These are phyloP conservation scores for Aspergillus ochraceus DNA, from an alignment of 2,329 filamentous ascomycete species.

Conservation along the genomic window DNA sequence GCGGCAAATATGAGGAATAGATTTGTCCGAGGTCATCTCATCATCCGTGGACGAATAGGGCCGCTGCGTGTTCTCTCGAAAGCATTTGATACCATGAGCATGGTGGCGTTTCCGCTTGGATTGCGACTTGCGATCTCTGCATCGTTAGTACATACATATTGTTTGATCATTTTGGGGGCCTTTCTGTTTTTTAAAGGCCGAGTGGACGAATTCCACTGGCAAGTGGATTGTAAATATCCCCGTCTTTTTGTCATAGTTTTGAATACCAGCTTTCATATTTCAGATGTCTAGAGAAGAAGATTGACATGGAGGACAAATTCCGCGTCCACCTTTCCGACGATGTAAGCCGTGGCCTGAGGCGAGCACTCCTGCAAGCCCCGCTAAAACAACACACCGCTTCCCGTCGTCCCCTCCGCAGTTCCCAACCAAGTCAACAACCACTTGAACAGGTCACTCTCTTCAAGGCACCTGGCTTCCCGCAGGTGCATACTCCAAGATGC, in stretches of 20 bases:
- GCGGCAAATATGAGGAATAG: constrained; percentile 66
- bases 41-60: background rate
- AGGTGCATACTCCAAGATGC: constrained; percentile 36
- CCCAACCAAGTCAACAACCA: constrained; percentile 15
- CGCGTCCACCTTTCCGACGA: background rate
- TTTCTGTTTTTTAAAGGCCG: constrained; percentile 7
- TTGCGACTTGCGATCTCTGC: constrained; percentile 19
- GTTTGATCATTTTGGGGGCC: constrained; percentile 2
- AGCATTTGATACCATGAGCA: constrained; percentile 30
- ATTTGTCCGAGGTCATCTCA: background rate
- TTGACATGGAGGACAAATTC: constrained; percentile 2
- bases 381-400: constrained; percentile 25
- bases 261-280: constrained; percentile 11
- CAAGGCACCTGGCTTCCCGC: constrained; percentile 10
- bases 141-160: constrained; percentile 17
- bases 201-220: constrained; percentile 9
- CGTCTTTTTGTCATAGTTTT: constrained; percentile 7
- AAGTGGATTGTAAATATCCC: constrained; percentile 22
- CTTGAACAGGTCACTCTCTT: constrained; percentile 10
- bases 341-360: constrained; percentile 1
- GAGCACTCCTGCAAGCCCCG: background rate
- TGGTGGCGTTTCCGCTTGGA: constrained; percentile 28
- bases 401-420: constrained; percentile 19
- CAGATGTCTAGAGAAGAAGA: constrained; percentile 4
- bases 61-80: constrained; percentile 21